Percentiles rank a stretch among this genome's conserved stretches.
These are phyloP conservation scores for Pichia sp. DNA, from an alignment of 1,139 yeast genomes.

Conservation along the genomic window DNA sequence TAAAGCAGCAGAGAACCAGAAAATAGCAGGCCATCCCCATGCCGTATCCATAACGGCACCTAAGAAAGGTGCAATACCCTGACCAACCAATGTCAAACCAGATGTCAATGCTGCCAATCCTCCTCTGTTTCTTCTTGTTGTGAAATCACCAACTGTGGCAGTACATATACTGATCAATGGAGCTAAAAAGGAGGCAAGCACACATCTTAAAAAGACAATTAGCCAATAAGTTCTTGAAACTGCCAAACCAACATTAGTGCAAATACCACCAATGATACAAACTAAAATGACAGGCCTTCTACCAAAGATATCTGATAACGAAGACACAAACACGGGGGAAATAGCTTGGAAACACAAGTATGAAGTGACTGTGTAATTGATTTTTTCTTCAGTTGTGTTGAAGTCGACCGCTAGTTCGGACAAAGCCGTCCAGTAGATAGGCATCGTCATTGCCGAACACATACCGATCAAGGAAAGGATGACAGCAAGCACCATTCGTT, in stretches of 20 bases:
- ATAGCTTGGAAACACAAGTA: slow-evolving; percentile 72
- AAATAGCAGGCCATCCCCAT: slow-evolving; percentile 75
- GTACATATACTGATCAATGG: slow-evolving; percentile 66
- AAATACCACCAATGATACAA: slow-evolving; percentile 54
- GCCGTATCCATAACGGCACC: slow-evolving; percentile 64
- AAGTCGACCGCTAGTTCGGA: slow-evolving; percentile 52
- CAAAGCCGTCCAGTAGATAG: slow-evolving; percentile 75
- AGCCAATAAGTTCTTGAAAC: slow-evolving; percentile 50
- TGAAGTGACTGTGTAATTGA: slow-evolving; percentile 68
- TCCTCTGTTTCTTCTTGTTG: slow-evolving; percentile 63
- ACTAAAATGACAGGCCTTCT: slow-evolving; percentile 60
- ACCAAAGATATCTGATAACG: slow-evolving; percentile 67
- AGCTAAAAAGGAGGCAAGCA: slow-evolving; percentile 71
- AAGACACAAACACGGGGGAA: slow-evolving; percentile 62
- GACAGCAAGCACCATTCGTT: slow-evolving; percentile 37
- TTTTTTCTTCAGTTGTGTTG: slow-evolving; percentile 49
- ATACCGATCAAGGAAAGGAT: slow-evolving; percentile 47
- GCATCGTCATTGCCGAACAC: slow-evolving; percentile 65
- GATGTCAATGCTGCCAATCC: slow-evolving; percentile 56
- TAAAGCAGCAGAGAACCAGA: slow-evolving; percentile 69
- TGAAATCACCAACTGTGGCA: slow-evolving; percentile 69
- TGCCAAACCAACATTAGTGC: slow-evolving; percentile 62
- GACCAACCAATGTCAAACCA: slow-evolving; percentile 69
- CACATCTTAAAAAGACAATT: slow-evolving; percentile 55
- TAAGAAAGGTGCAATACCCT: slow-evolving; percentile 71